Evolutionary conservation across 495 filamentous ascomycete species (phyloP).

Genomic region (Aspergillus asperescens): DNA sequence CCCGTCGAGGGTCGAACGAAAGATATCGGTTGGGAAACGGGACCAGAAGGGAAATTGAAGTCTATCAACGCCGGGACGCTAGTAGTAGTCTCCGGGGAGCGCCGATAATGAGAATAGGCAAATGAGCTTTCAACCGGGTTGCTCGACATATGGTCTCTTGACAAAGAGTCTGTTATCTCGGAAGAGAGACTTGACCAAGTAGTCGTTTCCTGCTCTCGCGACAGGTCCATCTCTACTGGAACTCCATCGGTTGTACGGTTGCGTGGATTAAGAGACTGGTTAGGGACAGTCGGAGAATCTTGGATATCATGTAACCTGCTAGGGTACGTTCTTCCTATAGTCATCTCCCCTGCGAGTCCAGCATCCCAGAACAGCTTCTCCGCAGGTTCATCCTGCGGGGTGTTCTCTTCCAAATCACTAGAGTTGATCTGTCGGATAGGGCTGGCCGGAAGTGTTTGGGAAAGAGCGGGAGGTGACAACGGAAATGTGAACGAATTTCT

Average conservation of each 20-base stretch:
- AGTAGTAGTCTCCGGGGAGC: slow-evolving; percentile 23
- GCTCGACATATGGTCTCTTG: slow-evolving; percentile 14
- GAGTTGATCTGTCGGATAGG: slow-evolving; percentile 5
- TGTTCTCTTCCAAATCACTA: slow-evolving; percentile 2
- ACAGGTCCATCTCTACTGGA: slow-evolving; percentile 23
- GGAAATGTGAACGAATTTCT: slow-evolving; percentile 17
- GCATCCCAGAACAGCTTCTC: slow-evolving; percentile 17
- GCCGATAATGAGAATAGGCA: slow-evolving; percentile 21
- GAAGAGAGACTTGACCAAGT: slow-evolving; percentile 27
- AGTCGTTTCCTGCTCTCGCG: slow-evolving; percentile 18
- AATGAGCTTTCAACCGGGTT: slow-evolving; percentile 19
- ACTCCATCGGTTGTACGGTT: slow-evolving; percentile 16
- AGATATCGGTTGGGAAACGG: slow-evolving; percentile 33
- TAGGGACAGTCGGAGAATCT: slow-evolving; percentile 27
- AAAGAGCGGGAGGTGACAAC: slow-evolving; percentile 15
- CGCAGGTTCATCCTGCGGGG: slow-evolving; percentile 5
- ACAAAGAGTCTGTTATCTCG: slow-evolving; percentile 9
- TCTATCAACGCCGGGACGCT: slow-evolving; percentile 28
- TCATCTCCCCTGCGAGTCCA: slow-evolving; percentile 13
- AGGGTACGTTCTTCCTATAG: slow-evolving; percentile 21
- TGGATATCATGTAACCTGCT: slow-evolving; percentile 26
- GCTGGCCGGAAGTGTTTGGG: slow-evolving; percentile 3
- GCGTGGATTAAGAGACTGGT: slow-evolving; percentile 17
- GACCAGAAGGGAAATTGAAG: slow-evolving; percentile 29
- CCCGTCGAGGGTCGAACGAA: slow-evolving; percentile 33